A percentile compares a stretch with the other conserved stretches of the same genome.
Conservation (phyloP, 1,284 basidiomycete species). For the Mycena citricolor region DNA sequence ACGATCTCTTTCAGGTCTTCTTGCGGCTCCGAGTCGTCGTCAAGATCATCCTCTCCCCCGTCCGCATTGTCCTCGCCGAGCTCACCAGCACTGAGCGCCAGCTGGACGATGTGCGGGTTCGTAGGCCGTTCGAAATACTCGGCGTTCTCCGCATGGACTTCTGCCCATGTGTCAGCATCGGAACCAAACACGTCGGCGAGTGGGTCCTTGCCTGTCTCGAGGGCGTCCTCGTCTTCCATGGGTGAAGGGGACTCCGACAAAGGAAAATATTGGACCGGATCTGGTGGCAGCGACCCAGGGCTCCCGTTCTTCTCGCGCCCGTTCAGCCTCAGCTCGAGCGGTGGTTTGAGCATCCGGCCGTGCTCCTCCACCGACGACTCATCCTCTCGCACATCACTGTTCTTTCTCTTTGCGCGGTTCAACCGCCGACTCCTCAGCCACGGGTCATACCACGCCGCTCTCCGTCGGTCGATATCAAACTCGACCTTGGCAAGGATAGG, state of each 20-base stretch:
- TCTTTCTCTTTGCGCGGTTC: constrained; percentile 53
- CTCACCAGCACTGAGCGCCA: constrained; percentile 53
- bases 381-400: constrained; percentile 1
- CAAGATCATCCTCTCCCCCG: constrained; percentile 26
- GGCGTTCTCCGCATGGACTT: constrained; percentile 43
- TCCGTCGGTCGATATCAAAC: constrained; percentile 78
- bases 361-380: constrained; percentile 6
- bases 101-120: constrained; percentile 49
- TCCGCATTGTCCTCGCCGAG: constrained; percentile 38
- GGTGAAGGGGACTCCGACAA: constrained; percentile 15
- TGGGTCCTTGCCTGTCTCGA: too few relatives aligned
- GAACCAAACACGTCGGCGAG: too few relatives aligned
- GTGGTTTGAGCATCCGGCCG: constrained; percentile 1
- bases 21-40: constrained; percentile 33
- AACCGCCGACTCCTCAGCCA: constrained; percentile 68
- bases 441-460: constrained; percentile 78
- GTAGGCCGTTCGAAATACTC: constrained; percentile 28
- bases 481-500: constrained; percentile 86
- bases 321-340: constrained; percentile 11
- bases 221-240: too few relatives aligned
- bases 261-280: constrained; percentile 12
- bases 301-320: constrained; percentile 5
- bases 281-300: constrained; percentile 7
- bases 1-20: constrained; percentile 50
- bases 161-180: constrained; percentile 62